Evolutionary conservation across 2,329 filamentous ascomycete species (phyloP).

Genomic region (Botrytis hyacinthi): DNA sequence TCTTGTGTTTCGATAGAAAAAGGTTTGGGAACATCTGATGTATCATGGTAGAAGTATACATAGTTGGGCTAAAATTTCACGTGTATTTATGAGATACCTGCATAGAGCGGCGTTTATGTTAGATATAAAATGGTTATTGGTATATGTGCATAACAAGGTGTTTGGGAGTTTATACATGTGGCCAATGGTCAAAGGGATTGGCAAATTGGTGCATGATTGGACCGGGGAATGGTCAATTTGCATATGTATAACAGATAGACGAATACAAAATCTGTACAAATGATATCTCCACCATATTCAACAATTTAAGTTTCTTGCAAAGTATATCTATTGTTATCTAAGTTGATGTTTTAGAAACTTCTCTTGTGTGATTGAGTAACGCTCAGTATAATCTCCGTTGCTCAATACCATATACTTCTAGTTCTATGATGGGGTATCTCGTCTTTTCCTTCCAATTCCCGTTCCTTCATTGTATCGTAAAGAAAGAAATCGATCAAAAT

Average conservation of each 20-base stretch:
- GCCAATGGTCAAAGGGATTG: neutral
- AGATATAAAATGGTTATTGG: conserved; percentile 17
- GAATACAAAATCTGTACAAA: conserved; percentile 12
- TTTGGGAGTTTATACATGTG: conserved; percentile 13
- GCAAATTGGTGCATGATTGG: neutral
- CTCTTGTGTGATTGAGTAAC: neutral
- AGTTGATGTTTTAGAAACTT: neutral
- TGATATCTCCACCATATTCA: neutral
- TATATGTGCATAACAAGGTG: conserved; percentile 13
- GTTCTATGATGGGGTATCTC: conserved; percentile 82
- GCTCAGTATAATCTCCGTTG: neutral
- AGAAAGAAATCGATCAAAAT: conserved; percentile 96
- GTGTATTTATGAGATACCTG: conserved; percentile 12
- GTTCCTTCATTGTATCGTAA: conserved; percentile 89
- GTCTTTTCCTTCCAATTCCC: conserved; percentile 62
- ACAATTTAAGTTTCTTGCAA: neutral
- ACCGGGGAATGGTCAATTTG: too few relatives aligned
- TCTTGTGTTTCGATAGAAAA: neutral
- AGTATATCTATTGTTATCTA: neutral
- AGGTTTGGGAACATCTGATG: neutral
- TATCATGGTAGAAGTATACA: neutral
- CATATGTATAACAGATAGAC: conserved; percentile 1
- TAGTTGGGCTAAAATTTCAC: neutral
- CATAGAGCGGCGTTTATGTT: conserved; percentile 17
- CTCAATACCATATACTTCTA: conserved; percentile 88